Evolutionary conservation across 208 protist species (phyloP), one percentile per base, ranked within the genome.

Genomic region (Leptomonas pyrrhocoris): DNA sequence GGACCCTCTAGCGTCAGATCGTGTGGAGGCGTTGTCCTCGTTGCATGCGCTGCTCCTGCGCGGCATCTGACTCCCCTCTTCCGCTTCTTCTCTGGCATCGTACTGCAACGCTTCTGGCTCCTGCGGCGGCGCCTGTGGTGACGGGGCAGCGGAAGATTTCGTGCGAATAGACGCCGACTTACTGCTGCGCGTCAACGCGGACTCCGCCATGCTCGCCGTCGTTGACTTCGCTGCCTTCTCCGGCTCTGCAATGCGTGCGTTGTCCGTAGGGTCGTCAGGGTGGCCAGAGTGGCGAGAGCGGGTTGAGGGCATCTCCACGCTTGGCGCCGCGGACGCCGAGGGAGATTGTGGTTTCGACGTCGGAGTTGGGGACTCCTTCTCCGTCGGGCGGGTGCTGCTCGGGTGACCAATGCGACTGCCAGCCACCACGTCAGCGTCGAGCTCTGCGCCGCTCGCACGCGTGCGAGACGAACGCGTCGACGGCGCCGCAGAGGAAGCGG

Each of bases 41-140:
- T 62, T 13, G 38, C 38, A 6, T 42, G 38, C 38, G n/a, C n/a
- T n/a, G n/a, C n/a, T n/a, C n/a, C n/a, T n/a, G n/a, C n/a, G n/a
- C n/a, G n/a, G n/a, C n/a, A n/a, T n/a, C n/a, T n/a, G n/a, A n/a
- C 30, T 25, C 34, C 31, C 0, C 34, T 36, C 1, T 25, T 36
- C 2, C 9, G 27, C 42, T 31, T 21, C n/a, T n/a, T n/a, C n/a
- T n/a, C n/a, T n/a, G n/a, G n/a, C 55, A 4, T 60, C 55, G 55
- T 60, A 60, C 34, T 48, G 55, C 55, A 60, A 4, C n/a, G 36
- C 18, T n/a, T 60, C 55, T 8, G 55, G 57, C 5, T 23, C 28
- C 16, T 13, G 16, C 28, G 53, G 2, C 18, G 53, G 53, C 3
- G 55, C n/a, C 13, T 27, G 55, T 18, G 4, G 36, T 36, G 36